Conservation (phyloP, 2,329 filamentous ascomycete genomes). For the Trichoderma brevicompactum region DNA sequence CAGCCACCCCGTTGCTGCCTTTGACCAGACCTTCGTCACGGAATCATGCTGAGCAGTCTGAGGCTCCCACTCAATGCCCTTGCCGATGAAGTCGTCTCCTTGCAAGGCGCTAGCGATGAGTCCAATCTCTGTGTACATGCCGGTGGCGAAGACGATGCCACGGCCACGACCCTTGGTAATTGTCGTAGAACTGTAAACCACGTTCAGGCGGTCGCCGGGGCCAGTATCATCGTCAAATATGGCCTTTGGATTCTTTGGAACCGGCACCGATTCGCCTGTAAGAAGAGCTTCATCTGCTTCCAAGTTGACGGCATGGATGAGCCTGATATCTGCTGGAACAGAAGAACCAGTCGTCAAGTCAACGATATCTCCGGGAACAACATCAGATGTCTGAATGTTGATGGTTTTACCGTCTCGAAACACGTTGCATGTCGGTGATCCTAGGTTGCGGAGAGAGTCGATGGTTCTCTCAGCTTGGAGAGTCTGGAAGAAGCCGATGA, state of each 20-base stretch:
- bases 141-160: slow-evolving; percentile 62
- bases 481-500: slow-evolving; percentile 52
- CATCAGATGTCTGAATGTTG: slow-evolving; percentile 38
- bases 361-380: slow-evolving; percentile 61
- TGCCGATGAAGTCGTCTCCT: not conserved
- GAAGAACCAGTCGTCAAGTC: slow-evolving; percentile 56
- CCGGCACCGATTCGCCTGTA: slow-evolving; percentile 62
- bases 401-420: slow-evolving; percentile 42
- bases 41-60: not conserved
- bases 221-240: slow-evolving; percentile 44
- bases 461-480: slow-evolving; percentile 48
- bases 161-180: slow-evolving; percentile 61
- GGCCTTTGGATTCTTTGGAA: slow-evolving; percentile 51
- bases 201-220: slow-evolving; percentile 58
- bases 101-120: slow-evolving; percentile 54
- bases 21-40: slow-evolving; percentile 10
- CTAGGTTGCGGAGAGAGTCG: slow-evolving; percentile 44
- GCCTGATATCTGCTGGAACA: slow-evolving; percentile 58
- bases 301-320: slow-evolving; percentile 61
- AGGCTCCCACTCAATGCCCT: slow-evolving; percentile 15
- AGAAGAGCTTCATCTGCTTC: slow-evolving; percentile 65
- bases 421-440: slow-evolving; percentile 43
- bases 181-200: slow-evolving; percentile 59
- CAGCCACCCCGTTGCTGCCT: slow-evolving; percentile 27
- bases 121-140: slow-evolving; percentile 62